Evolutionary conservation across 129 eudicot genomes (phyloP).

Genomic region (Arctium lappa): DNA sequence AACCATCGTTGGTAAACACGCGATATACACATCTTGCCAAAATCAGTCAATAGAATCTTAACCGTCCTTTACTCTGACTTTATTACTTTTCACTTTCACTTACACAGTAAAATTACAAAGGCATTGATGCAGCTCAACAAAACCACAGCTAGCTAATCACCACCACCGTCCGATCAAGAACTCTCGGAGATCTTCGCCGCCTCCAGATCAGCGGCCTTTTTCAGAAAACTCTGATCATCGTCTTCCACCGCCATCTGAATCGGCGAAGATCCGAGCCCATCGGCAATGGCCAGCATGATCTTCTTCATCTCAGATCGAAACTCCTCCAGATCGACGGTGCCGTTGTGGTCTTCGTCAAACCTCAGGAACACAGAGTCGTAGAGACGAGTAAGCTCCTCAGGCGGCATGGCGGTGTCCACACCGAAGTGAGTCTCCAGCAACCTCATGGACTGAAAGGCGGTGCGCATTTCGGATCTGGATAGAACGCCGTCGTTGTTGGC

Average conservation of each 20-base stretch:
- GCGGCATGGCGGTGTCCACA: constrained; percentile 53
- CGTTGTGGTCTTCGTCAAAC: constrained; percentile 59
- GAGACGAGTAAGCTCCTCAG: constrained; percentile 58
- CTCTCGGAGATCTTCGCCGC: constrained; percentile 41
- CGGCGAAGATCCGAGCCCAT: constrained; percentile 79
- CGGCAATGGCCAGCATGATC: constrained; percentile 84
- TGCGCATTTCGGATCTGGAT: constrained; percentile 75
- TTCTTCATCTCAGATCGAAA: constrained; percentile 70
- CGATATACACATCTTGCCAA: not conserved
- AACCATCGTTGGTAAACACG: not conserved
- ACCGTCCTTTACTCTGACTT: not conserved
- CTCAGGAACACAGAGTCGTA: constrained; percentile 63
- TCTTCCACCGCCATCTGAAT: constrained; percentile 90
- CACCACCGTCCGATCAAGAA: not conserved
- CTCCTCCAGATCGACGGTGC: constrained; percentile 65
- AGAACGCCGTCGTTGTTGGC: constrained; percentile 74
- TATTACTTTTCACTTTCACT: not conserved
- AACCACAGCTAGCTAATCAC: not conserved
- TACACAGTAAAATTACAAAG: not conserved
- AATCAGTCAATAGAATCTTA: not conserved
- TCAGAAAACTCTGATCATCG: constrained; percentile 53
- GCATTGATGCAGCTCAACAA: not conserved
- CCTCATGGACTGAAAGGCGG: constrained; percentile 66
- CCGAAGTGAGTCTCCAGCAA: constrained; percentile 76
- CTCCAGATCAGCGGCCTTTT: constrained; percentile 80